Conservation (phyloP, 768 basidiomycete genomes). For the Rhizopogon vesiculosus region DNA sequence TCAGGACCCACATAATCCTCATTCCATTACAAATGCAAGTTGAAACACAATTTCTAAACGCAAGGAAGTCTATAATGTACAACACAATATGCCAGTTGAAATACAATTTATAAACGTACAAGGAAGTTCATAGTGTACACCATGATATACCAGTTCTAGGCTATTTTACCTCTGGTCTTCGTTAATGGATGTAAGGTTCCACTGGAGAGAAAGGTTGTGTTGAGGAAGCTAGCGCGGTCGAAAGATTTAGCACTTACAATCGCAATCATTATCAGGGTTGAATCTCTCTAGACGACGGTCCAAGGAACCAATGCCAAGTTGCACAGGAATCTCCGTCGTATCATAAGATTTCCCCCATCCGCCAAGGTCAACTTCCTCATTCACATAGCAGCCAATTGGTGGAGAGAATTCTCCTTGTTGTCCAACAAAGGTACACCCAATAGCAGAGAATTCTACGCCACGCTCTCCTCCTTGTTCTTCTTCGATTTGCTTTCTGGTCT, state of each 20-base stretch:
- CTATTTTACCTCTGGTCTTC: no score
- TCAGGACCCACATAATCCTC: no score
- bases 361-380: constrained; percentile 15
- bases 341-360: constrained; percentile 15
- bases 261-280: constrained; percentile 11
- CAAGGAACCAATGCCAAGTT: constrained; percentile 18
- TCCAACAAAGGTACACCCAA: neutral
- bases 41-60: no score
- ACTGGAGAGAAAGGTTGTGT: neutral
- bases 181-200: neutral
- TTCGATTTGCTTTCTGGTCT: neutral
- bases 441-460: neutral
- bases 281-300: constrained; percentile 20
- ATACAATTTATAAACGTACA: no score
- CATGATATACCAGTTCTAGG: no score
- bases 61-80: no score
- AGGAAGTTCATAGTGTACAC: no score
- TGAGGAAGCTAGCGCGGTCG: neutral
- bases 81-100: no score
- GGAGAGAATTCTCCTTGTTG: neutral
- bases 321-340: constrained; percentile 6
- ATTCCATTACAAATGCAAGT: no score
- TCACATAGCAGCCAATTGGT: constrained; percentile 14
- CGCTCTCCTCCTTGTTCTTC: neutral
- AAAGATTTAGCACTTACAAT: neutral